phyloP scores from a whole-genome alignment of 257 asterid species.

The Salvia rosmarinus region DNA sequence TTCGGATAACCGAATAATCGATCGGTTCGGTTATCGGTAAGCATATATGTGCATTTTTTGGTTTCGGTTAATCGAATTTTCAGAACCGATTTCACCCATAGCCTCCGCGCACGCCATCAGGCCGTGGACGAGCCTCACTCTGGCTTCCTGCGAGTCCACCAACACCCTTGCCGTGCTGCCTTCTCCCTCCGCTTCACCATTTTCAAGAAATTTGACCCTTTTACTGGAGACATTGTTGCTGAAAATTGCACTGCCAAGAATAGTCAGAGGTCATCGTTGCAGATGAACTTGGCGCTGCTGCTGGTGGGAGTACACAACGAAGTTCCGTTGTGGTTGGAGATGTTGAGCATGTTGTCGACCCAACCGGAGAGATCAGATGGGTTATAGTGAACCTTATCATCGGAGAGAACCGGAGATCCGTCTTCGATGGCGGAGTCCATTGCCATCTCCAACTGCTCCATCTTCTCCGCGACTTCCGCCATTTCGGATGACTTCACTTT shows the following conservation, averaged over 20 bases:
- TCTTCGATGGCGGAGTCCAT: constrained; percentile 62
- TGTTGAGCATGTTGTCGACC: constrained; percentile 62
- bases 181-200: constrained; percentile 20
- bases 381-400: constrained; percentile 62
- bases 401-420: constrained; percentile 41
- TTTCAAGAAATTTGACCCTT: not conserved
- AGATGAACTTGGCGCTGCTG: constrained; percentile 24
- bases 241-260: constrained; percentile 73
- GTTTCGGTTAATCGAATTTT: too few relatives aligned
- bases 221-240: not conserved
- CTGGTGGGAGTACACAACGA: constrained; percentile 35
- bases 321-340: constrained; percentile 21
- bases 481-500: constrained; percentile 74
- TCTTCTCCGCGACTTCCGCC: constrained; percentile 83
- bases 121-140: constrained; percentile 73
- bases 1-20: too few relatives aligned
- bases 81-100: too few relatives aligned
- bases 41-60: too few relatives aligned
- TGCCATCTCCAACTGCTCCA: constrained; percentile 72
- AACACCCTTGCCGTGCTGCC: constrained; percentile 52
- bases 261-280: constrained; percentile 72
- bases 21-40: too few relatives aligned
- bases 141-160: constrained; percentile 80
- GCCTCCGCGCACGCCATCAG: constrained; percentile 80
- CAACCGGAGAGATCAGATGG: constrained; percentile 81